These are phyloP conservation scores for Eucalyptus leucophloia DNA, from an alignment of 345 rosid genomes.

Conservation along the genomic window DNA sequence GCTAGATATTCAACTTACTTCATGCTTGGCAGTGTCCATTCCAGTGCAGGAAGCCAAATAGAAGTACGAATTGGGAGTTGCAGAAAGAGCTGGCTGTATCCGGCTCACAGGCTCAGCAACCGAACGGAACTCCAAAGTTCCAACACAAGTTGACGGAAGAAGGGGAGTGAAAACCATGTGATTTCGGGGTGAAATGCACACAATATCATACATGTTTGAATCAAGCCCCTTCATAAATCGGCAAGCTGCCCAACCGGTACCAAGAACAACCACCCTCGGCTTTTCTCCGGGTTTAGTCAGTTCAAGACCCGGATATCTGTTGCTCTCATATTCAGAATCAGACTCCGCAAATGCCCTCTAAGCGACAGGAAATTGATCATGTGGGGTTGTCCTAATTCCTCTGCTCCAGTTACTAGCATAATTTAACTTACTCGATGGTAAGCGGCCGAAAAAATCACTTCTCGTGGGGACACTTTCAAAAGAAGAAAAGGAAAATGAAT, in stretches of 20 bases:
- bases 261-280: slow-evolving; percentile 64
- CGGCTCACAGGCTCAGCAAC: slow-evolving; percentile 83
- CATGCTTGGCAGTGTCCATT: too few relatives aligned
- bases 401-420: slow-evolving; percentile 21
- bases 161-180: slow-evolving; percentile 66
- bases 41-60: too few relatives aligned
- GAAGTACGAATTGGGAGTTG: slow-evolving; percentile 69
- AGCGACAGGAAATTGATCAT: slow-evolving; percentile 16
- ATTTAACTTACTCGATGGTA: background rate
- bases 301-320: slow-evolving; percentile 36
- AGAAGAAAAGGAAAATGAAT: slow-evolving; percentile 1
- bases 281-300: slow-evolving; percentile 55
- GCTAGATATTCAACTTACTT: too few relatives aligned
- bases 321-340: slow-evolving; percentile 23
- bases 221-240: slow-evolving; percentile 62
- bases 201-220: slow-evolving; percentile 37
- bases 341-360: slow-evolving; percentile 18
- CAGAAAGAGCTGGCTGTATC: slow-evolving; percentile 71
- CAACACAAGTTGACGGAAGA: slow-evolving; percentile 17
- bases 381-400: slow-evolving; percentile 34
- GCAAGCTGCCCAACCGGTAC: slow-evolving; percentile 77
- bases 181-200: slow-evolving; percentile 66
- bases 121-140: slow-evolving; percentile 84
- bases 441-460: background rate
- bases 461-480: background rate